phyloP scores from a whole-genome alignment of 1,284 basidiomycete genomes.

The Athelia sp. region DNA sequence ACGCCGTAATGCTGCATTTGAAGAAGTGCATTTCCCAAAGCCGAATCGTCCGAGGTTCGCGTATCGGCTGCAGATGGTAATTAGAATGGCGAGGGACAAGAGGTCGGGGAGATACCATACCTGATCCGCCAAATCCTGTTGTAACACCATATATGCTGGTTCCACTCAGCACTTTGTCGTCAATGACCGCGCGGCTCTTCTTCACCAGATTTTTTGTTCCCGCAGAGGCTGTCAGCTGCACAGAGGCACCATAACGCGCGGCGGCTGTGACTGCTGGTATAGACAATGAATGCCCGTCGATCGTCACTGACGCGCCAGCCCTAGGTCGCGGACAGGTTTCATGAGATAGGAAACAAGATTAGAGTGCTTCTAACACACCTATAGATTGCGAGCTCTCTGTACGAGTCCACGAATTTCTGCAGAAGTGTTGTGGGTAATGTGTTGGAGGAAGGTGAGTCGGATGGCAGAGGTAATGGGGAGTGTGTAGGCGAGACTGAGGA shows the following conservation, averaged over 20 bases:
- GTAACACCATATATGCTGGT: slow-evolving; percentile 78
- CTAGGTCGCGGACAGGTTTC: slow-evolving; percentile 27
- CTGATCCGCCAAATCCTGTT: slow-evolving; percentile 79
- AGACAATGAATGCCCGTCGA: slow-evolving; percentile 69
- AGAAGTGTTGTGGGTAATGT: too few species aligned
- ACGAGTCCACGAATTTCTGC: background rate
- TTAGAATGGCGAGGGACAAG: slow-evolving; percentile 28
- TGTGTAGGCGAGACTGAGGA: too few species aligned
- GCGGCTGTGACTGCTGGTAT: slow-evolving; percentile 71
- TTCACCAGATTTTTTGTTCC: slow-evolving; percentile 44
- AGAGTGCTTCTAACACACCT: slow-evolving; percentile 32
- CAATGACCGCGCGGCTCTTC: slow-evolving; percentile 57
- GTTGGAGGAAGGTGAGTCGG: too few species aligned
- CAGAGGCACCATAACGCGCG: slow-evolving; percentile 55
- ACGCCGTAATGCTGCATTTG: slow-evolving; percentile 79
- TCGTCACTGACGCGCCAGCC: slow-evolving; percentile 51
- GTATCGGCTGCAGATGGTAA: slow-evolving; percentile 49
- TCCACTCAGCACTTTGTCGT: slow-evolving; percentile 61
- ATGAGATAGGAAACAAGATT: background rate
- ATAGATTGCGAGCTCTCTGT: slow-evolving; percentile 48
- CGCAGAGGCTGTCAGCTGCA: slow-evolving; percentile 48
- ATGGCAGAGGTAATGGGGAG: too few species aligned
- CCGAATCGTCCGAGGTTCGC: slow-evolving; percentile 61
- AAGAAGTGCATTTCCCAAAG: slow-evolving; percentile 71
- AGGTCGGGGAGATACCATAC: slow-evolving; percentile 27